Evolutionary conservation across 768 basidiomycete species (phyloP).

Genomic region (Tulasnella sp.): DNA sequence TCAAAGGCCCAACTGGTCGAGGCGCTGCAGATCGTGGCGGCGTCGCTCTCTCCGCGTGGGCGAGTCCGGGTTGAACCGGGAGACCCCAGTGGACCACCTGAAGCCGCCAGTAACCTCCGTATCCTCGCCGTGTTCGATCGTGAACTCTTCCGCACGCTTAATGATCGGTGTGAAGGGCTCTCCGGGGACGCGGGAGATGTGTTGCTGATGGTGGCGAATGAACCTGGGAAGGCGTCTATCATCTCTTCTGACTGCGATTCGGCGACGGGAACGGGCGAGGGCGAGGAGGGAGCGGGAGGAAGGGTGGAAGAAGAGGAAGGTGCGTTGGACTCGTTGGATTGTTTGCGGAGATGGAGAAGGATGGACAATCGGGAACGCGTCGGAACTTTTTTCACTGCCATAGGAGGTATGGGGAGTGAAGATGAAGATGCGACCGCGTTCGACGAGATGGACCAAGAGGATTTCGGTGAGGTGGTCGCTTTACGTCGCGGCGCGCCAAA

Average conservation of each 20-base stretch:
- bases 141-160: neutral
- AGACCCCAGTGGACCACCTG: neutral
- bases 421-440: neutral
- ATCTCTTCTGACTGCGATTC: neutral
- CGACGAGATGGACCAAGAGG: neutral
- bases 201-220: neutral
- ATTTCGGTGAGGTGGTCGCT: neutral
- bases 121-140: neutral
- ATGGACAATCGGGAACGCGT: neutral
- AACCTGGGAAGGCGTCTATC: neutral
- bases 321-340: neutral
- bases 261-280: neutral
- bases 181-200: neutral
- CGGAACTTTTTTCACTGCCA: neutral
- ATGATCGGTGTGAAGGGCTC: neutral
- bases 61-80: neutral
- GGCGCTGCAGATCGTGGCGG: constrained; percentile 4
- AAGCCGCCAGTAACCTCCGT: neutral
- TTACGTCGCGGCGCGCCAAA: neutral
- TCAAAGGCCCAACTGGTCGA: constrained; percentile 8
- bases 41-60: constrained; percentile 1
- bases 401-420: neutral
- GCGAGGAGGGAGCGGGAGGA: neutral
- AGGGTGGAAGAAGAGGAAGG: neutral
- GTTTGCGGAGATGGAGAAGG: neutral